Evolutionary conservation across 306 rosid genomes (phyloP), one percentile per base, ranked within the genome.

Genomic region (Vachellia collinsii): DNA sequence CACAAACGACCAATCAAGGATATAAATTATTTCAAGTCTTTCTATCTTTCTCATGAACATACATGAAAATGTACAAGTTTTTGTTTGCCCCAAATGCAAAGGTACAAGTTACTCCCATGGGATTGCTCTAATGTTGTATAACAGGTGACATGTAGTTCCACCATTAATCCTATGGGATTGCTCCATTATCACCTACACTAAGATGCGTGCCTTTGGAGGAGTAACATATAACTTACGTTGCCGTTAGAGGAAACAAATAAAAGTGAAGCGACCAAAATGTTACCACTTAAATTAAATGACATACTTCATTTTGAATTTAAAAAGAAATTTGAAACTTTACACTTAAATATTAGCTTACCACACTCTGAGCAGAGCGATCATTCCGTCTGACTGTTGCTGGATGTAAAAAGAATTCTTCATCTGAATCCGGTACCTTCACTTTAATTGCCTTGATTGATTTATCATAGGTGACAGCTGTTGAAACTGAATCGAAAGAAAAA

Each of bases 341-440:
- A 66, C n/a, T 14, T 62, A 72, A 77, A 72, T 67, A 56, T 63
- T 51, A 23, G 34, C 94, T 77, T 93, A 95, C 98, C 98, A 96
- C 97, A 83, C 99, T 96, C 78, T 93, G 97, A 68, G 98, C 99
- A 70, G 99, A 96, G 67, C 94, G 97, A 83, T 95, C 99, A 74
- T 95, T 95, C 79, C 97, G 90, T 84, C 99, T 89, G 81, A 93
- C 98, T 50, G 93, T 95, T 13, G 98, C 99, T 81, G 99, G 99
- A 84, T 96, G 99, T 84, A 93, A 85, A 88, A 90, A 88, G 84
- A 96, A 93, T 76, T 89, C 98, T 69, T 93, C 98, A 78, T 91
- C 91, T 77, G 97, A 93, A 85, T 90, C 91, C 8, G 97, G 99
- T 74, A 96, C 96, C 87, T 92, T 96, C 81, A 96, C 98, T 87